Evolutionary conservation across 495 filamentous ascomycete genomes (phyloP).

Genomic region (Ramalina peruviana): DNA sequence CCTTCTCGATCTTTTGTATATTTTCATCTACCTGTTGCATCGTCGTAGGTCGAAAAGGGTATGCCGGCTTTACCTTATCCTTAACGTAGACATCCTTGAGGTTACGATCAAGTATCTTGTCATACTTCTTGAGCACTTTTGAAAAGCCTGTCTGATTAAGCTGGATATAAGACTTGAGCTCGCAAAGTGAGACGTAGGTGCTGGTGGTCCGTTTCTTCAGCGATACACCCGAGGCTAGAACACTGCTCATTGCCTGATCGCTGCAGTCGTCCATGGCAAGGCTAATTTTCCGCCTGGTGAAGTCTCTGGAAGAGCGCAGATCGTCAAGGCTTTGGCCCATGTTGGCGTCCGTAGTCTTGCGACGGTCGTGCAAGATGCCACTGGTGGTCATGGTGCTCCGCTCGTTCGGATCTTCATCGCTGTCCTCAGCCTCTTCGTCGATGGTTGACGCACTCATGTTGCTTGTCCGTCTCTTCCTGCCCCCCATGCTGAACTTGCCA

Average conservation of each 20-base stretch:
- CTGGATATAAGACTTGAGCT: constrained; percentile 89
- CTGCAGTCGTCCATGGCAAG: constrained; percentile 55
- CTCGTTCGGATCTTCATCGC: constrained; percentile 54
- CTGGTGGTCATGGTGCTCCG: constrained; percentile 35
- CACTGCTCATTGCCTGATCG: constrained; percentile 51
- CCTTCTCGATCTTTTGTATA: constrained; percentile 56
- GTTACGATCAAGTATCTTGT: constrained; percentile 80
- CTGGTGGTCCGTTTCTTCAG: constrained; percentile 82
- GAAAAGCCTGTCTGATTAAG: constrained; percentile 91
- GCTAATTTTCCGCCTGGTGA: constrained; percentile 38
- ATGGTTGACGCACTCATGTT: constrained; percentile 31
- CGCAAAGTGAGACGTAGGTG: constrained; percentile 86
- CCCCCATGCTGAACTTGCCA: constrained; percentile 25
- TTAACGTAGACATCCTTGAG: constrained; percentile 64
- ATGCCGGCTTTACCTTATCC: constrained; percentile 52
- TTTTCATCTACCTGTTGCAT: constrained; percentile 54
- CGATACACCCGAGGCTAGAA: constrained; percentile 72
- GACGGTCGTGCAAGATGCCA: constrained; percentile 8
- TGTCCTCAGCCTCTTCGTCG: constrained; percentile 41
- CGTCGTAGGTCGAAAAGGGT: constrained; percentile 62
- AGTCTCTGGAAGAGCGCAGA: constrained; percentile 42
- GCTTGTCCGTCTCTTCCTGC: constrained; percentile 30
- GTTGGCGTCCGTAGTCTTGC: constrained; percentile 18
- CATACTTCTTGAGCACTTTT: constrained; percentile 96
- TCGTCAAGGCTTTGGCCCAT: constrained; percentile 23